phyloP scores from a whole-genome alignment of 2,329 filamentous ascomycete genomes.

The Pseudogymnoascus sp. region DNA sequence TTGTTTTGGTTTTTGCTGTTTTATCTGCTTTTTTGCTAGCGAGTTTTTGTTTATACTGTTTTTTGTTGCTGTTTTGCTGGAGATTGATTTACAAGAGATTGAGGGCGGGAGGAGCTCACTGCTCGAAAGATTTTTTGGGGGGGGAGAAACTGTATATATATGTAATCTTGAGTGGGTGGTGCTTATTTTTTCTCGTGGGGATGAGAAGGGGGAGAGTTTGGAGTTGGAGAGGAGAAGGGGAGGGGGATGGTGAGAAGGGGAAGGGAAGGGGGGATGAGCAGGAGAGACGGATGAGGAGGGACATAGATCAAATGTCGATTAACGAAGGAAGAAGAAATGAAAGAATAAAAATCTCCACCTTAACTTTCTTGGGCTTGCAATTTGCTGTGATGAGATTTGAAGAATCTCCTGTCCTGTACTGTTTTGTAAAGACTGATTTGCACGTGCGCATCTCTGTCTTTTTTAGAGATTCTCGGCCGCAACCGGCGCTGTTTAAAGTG shows the following conservation, averaged over 20 bases:
- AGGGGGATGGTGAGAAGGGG: not conserved
- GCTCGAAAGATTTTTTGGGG: not conserved
- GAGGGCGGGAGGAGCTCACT: not conserved
- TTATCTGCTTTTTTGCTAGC: not conserved
- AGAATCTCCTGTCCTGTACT: too few species aligned
- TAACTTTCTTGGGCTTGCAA: not conserved
- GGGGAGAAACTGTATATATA: not conserved
- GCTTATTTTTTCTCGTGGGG: not conserved
- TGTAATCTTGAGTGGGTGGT: constrained; percentile 3
- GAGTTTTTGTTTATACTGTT: not conserved
- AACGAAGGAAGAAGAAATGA: not conserved
- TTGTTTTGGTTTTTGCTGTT: not conserved
- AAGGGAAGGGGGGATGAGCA: not conserved
- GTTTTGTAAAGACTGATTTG: not conserved
- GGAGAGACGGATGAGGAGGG: not conserved
- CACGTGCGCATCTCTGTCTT: not conserved
- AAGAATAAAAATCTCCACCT: not conserved
- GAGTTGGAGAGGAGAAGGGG: not conserved
- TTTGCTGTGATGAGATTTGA: too few species aligned
- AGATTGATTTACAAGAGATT: not conserved
- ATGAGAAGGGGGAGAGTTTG: not conserved
- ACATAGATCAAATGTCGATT: too few species aligned
- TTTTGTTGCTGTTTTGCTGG: not conserved
- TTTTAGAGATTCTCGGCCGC: not conserved
- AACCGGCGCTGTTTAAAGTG: not conserved